phyloP scores from a whole-genome alignment of 306 rosid genomes.

The Malus sieversii region DNA sequence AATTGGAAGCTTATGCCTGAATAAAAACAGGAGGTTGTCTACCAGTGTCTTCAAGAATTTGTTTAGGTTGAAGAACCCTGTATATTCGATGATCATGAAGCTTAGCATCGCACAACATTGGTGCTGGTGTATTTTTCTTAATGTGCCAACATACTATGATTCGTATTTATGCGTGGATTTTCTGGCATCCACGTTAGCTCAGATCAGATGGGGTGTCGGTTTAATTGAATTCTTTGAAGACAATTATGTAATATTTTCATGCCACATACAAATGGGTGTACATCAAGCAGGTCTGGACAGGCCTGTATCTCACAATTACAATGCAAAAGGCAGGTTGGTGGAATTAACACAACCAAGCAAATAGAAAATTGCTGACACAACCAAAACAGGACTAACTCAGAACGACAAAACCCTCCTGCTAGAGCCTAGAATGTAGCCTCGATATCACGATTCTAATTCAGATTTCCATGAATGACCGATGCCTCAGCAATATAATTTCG shows the following conservation, averaged over 20 bases:
- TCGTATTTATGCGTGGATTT: background rate
- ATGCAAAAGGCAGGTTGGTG: constrained; percentile 15
- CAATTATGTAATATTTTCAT: background rate
- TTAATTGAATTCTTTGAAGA: background rate
- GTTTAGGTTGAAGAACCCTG: too few species aligned
- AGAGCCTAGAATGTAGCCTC: constrained; percentile 17
- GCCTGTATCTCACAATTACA: constrained; percentile 5
- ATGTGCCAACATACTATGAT: background rate
- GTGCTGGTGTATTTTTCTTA: background rate
- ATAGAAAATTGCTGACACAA: constrained; percentile 22
- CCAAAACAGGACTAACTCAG: constrained; percentile 19
- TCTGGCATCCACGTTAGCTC: too few species aligned
- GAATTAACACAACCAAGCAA: constrained; percentile 23
- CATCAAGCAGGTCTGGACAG: background rate
- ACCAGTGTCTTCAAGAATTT: too few species aligned
- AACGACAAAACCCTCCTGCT: constrained; percentile 26
- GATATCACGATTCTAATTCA: background rate
- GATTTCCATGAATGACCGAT: background rate
- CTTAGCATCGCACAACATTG: background rate
- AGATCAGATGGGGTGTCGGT: too few species aligned
- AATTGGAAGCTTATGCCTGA: too few species aligned
- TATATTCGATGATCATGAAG: too few species aligned
- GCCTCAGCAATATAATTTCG: constrained; percentile 8
- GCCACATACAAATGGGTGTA: constrained; percentile 6
- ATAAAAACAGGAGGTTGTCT: too few species aligned